Conservation (phyloP, 495 filamentous ascomycete genomes). For the Opeltia flavorubescens region DNA sequence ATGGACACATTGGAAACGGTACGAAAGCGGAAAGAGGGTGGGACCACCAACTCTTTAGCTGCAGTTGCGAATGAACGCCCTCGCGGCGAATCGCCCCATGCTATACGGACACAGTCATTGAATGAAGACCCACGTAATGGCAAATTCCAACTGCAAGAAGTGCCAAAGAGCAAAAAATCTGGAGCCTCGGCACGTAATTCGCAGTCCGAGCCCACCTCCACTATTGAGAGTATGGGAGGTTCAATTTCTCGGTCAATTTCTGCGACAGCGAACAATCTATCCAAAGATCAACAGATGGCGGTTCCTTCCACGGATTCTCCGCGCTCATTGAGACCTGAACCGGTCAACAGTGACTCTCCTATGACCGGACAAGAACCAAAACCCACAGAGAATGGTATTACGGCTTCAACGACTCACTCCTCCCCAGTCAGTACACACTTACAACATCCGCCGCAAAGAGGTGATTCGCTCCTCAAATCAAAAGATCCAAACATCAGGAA, state of each 20-base stretch:
- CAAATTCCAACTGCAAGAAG: conserved; percentile 63
- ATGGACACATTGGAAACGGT: conserved; percentile 23
- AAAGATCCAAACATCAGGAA: conserved; percentile 5
- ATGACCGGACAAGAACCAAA: conserved; percentile 28
- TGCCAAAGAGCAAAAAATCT: conserved; percentile 51
- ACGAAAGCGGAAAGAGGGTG: conserved; percentile 29
- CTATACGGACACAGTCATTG: not conserved
- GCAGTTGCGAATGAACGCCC: conserved; percentile 8
- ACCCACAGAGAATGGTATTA: conserved; percentile 25
- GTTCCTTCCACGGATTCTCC: conserved; percentile 14
- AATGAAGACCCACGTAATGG: conserved; percentile 22
- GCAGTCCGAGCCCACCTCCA: conserved; percentile 32
- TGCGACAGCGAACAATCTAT: conserved; percentile 15
- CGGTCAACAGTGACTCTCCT: conserved; percentile 17
- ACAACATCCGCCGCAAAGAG: conserved; percentile 36
- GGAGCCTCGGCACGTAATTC: conserved; percentile 50
- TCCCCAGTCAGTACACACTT: conserved; percentile 14
- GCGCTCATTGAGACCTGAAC: conserved; percentile 10
- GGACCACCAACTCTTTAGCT: conserved; percentile 12
- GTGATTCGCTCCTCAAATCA: conserved; percentile 38
- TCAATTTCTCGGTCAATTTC: conserved; percentile 17
- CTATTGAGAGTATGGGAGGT: conserved; percentile 22
- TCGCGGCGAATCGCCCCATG: not conserved
- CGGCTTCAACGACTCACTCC: conserved; percentile 15
- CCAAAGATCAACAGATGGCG: conserved; percentile 22